Evolutionary conservation across 1,284 basidiomycete genomes (phyloP).

Genomic region (Xanthoconium separans): DNA sequence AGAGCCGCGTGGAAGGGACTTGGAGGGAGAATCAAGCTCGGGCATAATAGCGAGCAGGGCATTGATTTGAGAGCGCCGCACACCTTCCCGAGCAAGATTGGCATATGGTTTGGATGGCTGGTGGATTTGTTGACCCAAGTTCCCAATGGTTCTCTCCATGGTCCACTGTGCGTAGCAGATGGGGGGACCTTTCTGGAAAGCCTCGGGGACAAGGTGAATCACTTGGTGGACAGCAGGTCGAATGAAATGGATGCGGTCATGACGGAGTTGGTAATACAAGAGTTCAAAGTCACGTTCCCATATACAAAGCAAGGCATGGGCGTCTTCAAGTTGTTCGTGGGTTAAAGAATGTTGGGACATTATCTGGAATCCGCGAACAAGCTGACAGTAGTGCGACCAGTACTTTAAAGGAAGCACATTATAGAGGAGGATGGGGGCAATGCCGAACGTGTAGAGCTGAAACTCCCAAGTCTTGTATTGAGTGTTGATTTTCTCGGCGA

Average conservation of each 20-base stretch:
- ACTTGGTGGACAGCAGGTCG: background rate
- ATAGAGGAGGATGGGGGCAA: background rate
- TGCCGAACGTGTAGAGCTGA: background rate
- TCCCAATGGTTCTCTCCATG: constrained; percentile 13
- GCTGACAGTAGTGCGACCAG: background rate
- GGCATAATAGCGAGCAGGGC: background rate
- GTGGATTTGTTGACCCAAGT: constrained; percentile 6
- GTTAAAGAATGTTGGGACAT: too few relatives aligned
- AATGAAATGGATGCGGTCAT: background rate
- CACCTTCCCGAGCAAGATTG: background rate
- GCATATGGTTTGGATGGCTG: background rate
- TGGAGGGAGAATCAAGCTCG: background rate
- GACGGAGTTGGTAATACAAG: background rate
- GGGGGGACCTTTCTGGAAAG: background rate
- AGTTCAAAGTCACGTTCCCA: background rate
- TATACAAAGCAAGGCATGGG: background rate
- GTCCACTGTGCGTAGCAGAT: constrained; percentile 18
- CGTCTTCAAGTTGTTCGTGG: too few relatives aligned
- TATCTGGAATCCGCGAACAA: background rate
- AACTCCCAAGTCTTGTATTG: constrained; percentile 11
- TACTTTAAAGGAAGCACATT: background rate
- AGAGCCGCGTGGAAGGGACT: background rate
- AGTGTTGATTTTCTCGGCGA: constrained; percentile 1
- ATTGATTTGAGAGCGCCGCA: background rate
- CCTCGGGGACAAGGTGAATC: background rate